Conservation (phyloP, 1,139 yeast species). For the Pichia sp. region DNA sequence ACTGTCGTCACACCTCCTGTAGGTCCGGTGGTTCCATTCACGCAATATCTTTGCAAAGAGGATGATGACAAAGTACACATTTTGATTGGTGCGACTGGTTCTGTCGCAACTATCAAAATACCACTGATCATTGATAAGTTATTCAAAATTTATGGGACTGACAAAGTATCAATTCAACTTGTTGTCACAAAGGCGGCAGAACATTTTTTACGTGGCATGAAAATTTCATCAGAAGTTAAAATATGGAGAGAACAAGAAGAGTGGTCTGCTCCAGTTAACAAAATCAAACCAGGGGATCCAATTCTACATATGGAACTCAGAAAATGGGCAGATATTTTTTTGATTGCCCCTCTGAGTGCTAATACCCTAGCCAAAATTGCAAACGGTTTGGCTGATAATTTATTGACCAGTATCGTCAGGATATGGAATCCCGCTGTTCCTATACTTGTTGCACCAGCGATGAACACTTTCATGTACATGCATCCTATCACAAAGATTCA, state of each 20-base stretch:
- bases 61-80: conserved; percentile 84
- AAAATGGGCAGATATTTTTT: conserved; percentile 91
- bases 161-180: conserved; percentile 74
- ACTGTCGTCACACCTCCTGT: conserved; percentile 47
- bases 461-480: conserved; percentile 95
- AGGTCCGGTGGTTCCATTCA: conserved; percentile 72
- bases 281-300: conserved; percentile 45
- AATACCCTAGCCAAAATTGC: conserved; percentile 88
- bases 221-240: conserved; percentile 76
- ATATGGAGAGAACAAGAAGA: conserved; percentile 95
- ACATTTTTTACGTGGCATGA: conserved; percentile 74
- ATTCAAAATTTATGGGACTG: conserved; percentile 67
- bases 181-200: conserved; percentile 81
- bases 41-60: conserved; percentile 62
- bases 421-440: conserved; percentile 93
- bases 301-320: conserved; percentile 84
- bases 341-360: conserved; percentile 91
- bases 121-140: conserved; percentile 81
- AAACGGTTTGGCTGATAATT: conserved; percentile 86
- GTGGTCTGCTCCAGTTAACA: conserved; percentile 60
- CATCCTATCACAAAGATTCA: conserved; percentile 91
- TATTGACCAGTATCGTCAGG: conserved; percentile 76
- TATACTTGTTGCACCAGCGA: conserved; percentile 89
- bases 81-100: conserved; percentile 88
- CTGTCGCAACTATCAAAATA: conserved; percentile 92